Base-by-base conservation (phyloP, 208 protist species). In the Crithidia expoeki region DNA sequence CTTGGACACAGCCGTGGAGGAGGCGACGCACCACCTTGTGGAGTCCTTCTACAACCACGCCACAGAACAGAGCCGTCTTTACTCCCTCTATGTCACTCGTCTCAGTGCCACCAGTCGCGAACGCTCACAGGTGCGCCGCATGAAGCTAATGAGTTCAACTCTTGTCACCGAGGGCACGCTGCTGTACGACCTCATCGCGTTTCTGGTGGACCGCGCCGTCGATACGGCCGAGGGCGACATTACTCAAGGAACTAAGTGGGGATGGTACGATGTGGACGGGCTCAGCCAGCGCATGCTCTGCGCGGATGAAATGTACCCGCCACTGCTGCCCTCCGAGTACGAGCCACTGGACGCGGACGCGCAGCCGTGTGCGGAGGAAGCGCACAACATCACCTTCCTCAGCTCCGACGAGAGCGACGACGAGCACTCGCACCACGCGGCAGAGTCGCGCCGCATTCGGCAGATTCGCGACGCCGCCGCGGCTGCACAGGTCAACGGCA, bases 351-450 rank as follows among this genome's bases (percentile, higher is more conserved):
- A 74, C 58, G 59, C 55, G 21, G 74, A 68, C 55, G 38, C 44
- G 0, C 63, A 70, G 47, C 76, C 81, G 44, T 68, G 67, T 14
- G 38, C 44, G 25, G 80, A 79, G 68, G 68, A 71, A 73, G 71
- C 60, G 50, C 90, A 94, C 80, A 68, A 72, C 34, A 75, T 79
- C 66, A 93, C 90, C 2, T 94, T 96, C 68, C 80, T 96, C 42
- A 93, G 88, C 80, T 91, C 84, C 52, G 90, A 96, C 70, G 90
- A 96, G 36, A 94, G 88, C 74, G 86, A 94, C 60, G 82, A 62
- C 25, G 86, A 86, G 64, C 86, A 94, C 72, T 91, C 85, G 32
- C 86, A 93, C 83, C 80, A 93, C 73, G 74, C 84, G 10, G 76
- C 80, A 2, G 81, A 92, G 72, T 80, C 78, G 33, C 84, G 86